phyloP scores from a whole-genome alignment of 176 grass and related monocot genomes.

The Triticum turgidum region DNA sequence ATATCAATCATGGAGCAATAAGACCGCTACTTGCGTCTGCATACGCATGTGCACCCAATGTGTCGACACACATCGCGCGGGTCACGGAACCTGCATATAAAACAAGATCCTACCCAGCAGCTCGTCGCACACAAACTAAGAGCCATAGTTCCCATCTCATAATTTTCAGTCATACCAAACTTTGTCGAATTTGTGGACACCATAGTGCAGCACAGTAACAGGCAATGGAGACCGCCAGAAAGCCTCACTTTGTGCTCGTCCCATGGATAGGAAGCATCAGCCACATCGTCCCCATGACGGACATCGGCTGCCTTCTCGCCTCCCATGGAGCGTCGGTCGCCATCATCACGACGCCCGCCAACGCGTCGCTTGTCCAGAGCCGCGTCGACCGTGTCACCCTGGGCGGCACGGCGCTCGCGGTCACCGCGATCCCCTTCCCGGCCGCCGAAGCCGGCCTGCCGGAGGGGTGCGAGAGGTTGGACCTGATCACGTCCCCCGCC shows the following conservation, averaged over 20 bases:
- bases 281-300: constrained; percentile 54
- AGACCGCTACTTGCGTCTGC: not conserved
- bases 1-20: not conserved
- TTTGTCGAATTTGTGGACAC: not conserved
- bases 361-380: constrained; percentile 29
- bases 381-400: constrained; percentile 30
- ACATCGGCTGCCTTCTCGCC: constrained; percentile 66
- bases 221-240: constrained; percentile 25
- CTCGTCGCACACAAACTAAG: not conserved
- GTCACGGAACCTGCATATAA: not conserved
- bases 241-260: constrained; percentile 59
- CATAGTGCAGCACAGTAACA: not conserved
- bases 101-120: not conserved
- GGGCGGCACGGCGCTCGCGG: constrained; percentile 7
- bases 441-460: constrained; percentile 36
- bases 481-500: constrained; percentile 24
- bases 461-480: constrained; percentile 53
- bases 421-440: constrained; percentile 57
- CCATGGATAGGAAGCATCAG: constrained; percentile 47
- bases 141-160: too few relatives aligned
- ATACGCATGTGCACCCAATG: not conserved
- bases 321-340: constrained; percentile 39
- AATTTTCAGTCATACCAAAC: too few relatives aligned
- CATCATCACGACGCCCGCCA: constrained; percentile 62
- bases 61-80: not conserved